Percentiles rank a stretch among this genome's conserved stretches.
Conservation (phyloP, 768 basidiomycete genomes). For the Trametopsis cervina region DNA sequence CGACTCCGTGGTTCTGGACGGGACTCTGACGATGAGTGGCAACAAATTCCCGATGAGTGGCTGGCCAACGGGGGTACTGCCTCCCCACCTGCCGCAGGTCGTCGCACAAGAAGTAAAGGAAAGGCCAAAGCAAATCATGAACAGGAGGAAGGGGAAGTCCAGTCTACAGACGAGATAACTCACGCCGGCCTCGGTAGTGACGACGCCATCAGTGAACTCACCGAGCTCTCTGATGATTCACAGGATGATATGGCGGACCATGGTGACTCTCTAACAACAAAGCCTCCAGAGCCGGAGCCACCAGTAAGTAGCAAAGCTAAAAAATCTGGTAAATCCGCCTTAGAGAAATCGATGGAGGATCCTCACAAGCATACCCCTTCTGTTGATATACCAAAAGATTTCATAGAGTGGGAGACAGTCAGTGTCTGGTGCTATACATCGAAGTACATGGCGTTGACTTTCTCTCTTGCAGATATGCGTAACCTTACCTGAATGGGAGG, state of each 20-base stretch:
- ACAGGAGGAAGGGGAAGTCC: constrained; percentile 11
- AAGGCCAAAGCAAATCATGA: constrained; percentile 7
- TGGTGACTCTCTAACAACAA: constrained; percentile 3
- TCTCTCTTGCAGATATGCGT: constrained; percentile 58
- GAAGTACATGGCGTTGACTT: not conserved
- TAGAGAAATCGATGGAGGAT: not conserved
- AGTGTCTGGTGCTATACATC: constrained; percentile 20
- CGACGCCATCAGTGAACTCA: constrained; percentile 66
- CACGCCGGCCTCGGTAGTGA: constrained; percentile 59
- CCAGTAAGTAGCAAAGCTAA: not conserved
- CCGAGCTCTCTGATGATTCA: constrained; percentile 57
- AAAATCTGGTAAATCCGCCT: not conserved
- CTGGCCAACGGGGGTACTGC: constrained; percentile 23
- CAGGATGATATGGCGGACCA: constrained; percentile 12
- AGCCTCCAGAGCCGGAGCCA: constrained; percentile 4
- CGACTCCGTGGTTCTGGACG: constrained; percentile 48
- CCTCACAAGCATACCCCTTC: constrained; percentile 1
- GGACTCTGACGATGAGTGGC: constrained; percentile 62
- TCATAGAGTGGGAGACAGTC: constrained; percentile 91
- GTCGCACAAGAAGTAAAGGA: constrained; percentile 6
- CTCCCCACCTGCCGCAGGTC: not conserved
- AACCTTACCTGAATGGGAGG: constrained; percentile 81
- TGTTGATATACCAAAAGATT: constrained; percentile 35
- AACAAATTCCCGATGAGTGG: constrained; percentile 77
- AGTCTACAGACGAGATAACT: constrained; percentile 8